A percentile compares a stretch with the other conserved stretches of the same genome.
Conservation (phyloP, 306 rosid genomes). For the Purshia tridentata region DNA sequence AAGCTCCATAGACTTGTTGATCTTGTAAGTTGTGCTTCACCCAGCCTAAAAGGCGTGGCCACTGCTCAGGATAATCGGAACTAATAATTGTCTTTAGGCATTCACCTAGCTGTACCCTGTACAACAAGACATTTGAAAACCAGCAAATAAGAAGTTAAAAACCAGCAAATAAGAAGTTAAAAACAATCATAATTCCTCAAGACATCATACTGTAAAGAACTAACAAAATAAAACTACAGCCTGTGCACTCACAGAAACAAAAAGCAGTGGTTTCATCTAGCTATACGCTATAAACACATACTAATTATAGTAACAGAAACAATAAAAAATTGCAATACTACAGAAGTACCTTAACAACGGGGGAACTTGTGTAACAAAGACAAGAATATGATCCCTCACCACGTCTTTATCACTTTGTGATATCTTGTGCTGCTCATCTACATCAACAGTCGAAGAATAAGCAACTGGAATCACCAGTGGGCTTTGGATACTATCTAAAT, state of each 20-base stretch:
- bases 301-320: background rate
- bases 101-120: conserved; percentile 92
- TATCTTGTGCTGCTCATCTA: conserved; percentile 75
- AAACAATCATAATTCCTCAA: background rate
- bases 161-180: background rate
- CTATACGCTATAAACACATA: background rate
- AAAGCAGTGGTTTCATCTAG: background rate
- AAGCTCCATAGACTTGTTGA: conserved; percentile 86
- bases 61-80: conserved; percentile 95
- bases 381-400: conserved; percentile 81
- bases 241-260: background rate
- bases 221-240: background rate
- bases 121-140: conserved; percentile 23
- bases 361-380: conserved; percentile 82
- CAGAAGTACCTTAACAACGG: conserved; percentile 67
- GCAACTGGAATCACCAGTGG: conserved; percentile 1
- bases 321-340: background rate
- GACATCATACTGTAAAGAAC: background rate
- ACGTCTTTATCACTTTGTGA: conserved; percentile 70
- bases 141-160: background rate
- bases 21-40: conserved; percentile 89
- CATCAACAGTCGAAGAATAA: conserved; percentile 28
- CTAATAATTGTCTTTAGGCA: conserved; percentile 88
- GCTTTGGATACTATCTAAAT: conserved; percentile 8
- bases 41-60: conserved; percentile 95